A percentile compares a stretch with the other conserved stretches of the same genome.
phyloP scores from a whole-genome alignment of 2,329 filamentous ascomycete genomes.

The Ophiostoma perfectum region DNA sequence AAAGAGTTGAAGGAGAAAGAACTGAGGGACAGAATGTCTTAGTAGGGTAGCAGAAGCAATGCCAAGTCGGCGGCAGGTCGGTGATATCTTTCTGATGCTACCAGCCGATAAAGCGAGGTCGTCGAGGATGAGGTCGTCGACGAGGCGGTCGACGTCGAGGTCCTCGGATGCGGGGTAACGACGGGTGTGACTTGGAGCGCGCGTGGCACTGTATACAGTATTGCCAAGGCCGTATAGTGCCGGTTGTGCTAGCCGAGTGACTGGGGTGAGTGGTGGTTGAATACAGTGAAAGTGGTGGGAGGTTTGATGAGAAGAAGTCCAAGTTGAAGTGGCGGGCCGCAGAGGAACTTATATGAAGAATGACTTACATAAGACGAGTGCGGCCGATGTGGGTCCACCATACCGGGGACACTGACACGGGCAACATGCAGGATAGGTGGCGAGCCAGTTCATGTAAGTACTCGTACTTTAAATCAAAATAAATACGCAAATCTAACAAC shows the following conservation, averaged over 20 bases:
- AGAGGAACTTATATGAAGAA: not conserved
- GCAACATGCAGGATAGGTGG: not conserved
- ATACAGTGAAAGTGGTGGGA: not conserved
- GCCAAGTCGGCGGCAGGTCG: not conserved
- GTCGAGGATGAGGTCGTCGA: too few relatives aligned
- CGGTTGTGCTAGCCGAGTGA: not conserved
- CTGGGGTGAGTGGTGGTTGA: not conserved
- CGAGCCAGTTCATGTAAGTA: too few relatives aligned
- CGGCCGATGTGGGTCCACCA: not conserved
- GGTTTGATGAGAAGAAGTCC: not conserved
- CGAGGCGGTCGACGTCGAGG: not conserved
- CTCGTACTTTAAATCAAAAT: too few relatives aligned
- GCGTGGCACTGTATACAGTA: not conserved
- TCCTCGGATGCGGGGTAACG: conserved; percentile 1
- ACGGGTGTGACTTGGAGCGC: conserved; percentile 1
- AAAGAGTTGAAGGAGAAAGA: not conserved
- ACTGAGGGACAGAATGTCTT: not conserved
- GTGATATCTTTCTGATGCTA: not conserved
- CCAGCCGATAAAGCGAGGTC: too few relatives aligned
- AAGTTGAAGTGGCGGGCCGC: not conserved
- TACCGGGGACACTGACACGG: not conserved
- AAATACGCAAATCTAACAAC: too few relatives aligned
- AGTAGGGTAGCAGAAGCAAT: not conserved
- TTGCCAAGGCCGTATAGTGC: not conserved
- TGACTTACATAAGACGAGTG: not conserved